Conservation (phyloP, 169 alveolate species). For the Cryptosporidium meleagridis region DNA sequence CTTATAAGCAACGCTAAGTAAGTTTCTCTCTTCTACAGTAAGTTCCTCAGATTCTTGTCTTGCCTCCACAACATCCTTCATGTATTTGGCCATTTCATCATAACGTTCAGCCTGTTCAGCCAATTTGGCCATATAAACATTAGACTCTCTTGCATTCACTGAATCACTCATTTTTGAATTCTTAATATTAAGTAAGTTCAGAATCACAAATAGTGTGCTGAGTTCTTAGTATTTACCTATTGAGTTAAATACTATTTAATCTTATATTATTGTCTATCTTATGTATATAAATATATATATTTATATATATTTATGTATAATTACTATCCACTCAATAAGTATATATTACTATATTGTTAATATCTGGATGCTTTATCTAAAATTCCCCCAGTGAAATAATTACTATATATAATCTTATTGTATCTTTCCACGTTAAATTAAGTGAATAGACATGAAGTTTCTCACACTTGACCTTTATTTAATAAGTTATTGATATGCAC, state of each 20-base stretch:
- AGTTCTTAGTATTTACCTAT: background rate
- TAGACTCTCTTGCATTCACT: slow-evolving; percentile 64
- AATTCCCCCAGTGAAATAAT: slow-evolving; percentile 2
- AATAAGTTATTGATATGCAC: background rate
- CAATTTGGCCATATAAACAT: slow-evolving; percentile 92
- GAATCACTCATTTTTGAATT: slow-evolving; percentile 56
- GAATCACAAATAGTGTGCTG: slow-evolving; percentile 23
- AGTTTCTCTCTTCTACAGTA: slow-evolving; percentile 94
- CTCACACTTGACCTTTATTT: slow-evolving; percentile 30
- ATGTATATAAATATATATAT: background rate
- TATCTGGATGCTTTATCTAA: background rate
- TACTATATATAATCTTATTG: background rate
- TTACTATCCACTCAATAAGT: background rate
- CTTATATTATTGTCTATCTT: background rate
- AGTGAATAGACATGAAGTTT: slow-evolving; percentile 18
- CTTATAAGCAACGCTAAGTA: slow-evolving; percentile 98
- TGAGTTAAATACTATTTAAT: background rate
- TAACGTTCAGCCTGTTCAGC: slow-evolving; percentile 99
- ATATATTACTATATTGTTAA: background rate
- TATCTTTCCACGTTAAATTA: slow-evolving; percentile 26
- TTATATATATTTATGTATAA: background rate
- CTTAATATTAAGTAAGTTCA: slow-evolving; percentile 76
- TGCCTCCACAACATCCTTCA: slow-evolving; percentile 82
- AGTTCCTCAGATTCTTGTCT: slow-evolving; percentile 86
- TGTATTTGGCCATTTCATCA: slow-evolving; percentile 94